A percentile compares a stretch with the other conserved stretches of the same genome.
These are phyloP conservation scores for Boletus subcaerulescens DNA, from an alignment of 768 basidiomycete genomes.

Conservation along the genomic window DNA sequence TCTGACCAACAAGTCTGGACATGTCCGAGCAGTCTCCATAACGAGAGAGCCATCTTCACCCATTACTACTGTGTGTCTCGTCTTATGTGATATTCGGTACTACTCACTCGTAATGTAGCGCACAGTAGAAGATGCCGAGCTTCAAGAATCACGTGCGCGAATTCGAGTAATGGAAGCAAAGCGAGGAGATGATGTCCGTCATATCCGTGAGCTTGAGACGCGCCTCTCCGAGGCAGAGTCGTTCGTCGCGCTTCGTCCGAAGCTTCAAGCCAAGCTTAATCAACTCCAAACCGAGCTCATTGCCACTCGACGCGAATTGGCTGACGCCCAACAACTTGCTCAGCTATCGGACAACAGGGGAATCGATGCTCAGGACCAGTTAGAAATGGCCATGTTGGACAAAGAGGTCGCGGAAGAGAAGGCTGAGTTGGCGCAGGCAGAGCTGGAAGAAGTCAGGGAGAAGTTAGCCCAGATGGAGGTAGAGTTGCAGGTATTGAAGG, in stretches of 20 bases:
- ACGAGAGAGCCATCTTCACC: constrained; percentile 29
- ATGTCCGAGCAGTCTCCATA: constrained; percentile 16
- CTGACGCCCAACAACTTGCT: constrained; percentile 74
- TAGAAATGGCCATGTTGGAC: constrained; percentile 94
- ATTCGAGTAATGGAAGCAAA: constrained; percentile 83
- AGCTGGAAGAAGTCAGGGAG: constrained; percentile 79
- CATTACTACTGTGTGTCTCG: constrained; percentile 16
- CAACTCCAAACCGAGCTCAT: constrained; percentile 78
- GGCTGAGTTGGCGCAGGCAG: constrained; percentile 73
- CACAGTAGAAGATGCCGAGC: constrained; percentile 52
- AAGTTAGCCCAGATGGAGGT: constrained; percentile 75
- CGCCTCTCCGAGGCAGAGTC: constrained; percentile 82
- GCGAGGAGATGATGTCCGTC: constrained; percentile 81
- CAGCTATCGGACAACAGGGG: constrained; percentile 67
- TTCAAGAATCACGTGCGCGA: constrained; percentile 81
- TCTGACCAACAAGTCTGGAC: constrained; percentile 6
- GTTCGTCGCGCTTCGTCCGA: constrained; percentile 81
- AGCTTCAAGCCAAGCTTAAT: constrained; percentile 85
- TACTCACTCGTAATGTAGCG: constrained; percentile 21
- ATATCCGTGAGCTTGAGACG: constrained; percentile 79
- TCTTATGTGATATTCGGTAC: not conserved
- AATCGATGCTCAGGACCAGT: constrained; percentile 79
- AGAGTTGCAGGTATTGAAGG: constrained; percentile 76
- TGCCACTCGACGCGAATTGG: constrained; percentile 68
- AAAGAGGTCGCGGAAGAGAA: constrained; percentile 96